Percentiles rank a stretch among this genome's conserved stretches.
These are phyloP conservation scores for Berberis thunbergii DNA, from an alignment of 164 flowering plant genomes.

Conservation along the genomic window DNA sequence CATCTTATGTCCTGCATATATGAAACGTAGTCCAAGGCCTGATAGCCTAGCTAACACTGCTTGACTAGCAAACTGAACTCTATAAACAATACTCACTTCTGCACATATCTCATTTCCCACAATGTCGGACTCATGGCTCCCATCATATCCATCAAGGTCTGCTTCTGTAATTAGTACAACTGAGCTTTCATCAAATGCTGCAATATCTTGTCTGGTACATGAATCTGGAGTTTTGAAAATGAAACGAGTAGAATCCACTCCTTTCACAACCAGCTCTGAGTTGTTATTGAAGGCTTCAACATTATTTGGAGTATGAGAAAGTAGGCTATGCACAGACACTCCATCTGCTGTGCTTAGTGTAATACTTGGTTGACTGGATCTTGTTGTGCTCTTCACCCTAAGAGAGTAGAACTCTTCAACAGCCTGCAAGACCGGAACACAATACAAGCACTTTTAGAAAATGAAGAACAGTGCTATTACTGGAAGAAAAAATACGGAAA, in stretches of 20 bases:
- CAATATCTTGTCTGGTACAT: background rate
- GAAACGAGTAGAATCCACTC: conserved; percentile 3
- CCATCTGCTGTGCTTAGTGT: background rate
- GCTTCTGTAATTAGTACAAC: conserved; percentile 62
- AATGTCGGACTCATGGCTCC: conserved; percentile 15
- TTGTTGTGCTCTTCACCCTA: conserved; percentile 22
- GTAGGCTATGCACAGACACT: background rate
- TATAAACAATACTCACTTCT: conserved; percentile 45
- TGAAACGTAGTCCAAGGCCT: conserved; percentile 50
- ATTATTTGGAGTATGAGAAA: background rate
- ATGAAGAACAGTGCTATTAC: too few relatives aligned
- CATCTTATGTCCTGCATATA: conserved; percentile 16
- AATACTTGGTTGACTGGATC: conserved; percentile 10
- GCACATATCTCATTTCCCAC: conserved; percentile 36
- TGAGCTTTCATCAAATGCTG: conserved; percentile 52
- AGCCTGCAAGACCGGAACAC: conserved; percentile 38
- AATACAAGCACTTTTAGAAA: background rate
- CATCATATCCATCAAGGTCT: conserved; percentile 73
- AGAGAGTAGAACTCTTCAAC: conserved; percentile 51
- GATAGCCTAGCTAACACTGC: conserved; percentile 65
- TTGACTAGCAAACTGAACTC: conserved; percentile 54
- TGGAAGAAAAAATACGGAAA: too few relatives aligned
- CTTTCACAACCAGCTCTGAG: background rate
- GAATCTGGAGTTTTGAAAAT: background rate
- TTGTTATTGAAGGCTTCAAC: background rate